Percentiles rank a stretch among this genome's conserved stretches.
Conservation (phyloP, 106 monocot genomes). For the Gastrodia elata region DNA sequence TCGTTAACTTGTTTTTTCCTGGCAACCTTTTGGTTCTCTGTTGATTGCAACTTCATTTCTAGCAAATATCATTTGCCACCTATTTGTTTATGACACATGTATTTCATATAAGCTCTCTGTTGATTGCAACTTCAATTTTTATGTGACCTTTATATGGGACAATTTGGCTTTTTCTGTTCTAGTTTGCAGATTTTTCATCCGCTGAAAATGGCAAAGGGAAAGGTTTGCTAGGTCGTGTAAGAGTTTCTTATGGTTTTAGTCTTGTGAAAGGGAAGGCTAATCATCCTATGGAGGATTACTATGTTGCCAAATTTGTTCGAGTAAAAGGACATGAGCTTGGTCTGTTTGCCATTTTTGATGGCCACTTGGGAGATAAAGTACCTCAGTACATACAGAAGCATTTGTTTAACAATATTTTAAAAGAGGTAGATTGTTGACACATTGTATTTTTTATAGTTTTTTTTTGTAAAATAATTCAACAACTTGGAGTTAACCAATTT, state of each 20-base stretch:
- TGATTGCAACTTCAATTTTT: neutral
- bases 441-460: too few relatives aligned
- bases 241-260: conserved; percentile 57
- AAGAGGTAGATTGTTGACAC: conserved; percentile 34
- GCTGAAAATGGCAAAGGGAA: conserved; percentile 56
- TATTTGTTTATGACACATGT: neutral
- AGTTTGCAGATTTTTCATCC: conserved; percentile 34
- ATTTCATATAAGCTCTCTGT: neutral
- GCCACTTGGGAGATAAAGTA: conserved; percentile 72
- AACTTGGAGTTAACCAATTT: too few relatives aligned
- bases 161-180: conserved; percentile 11
- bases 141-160: neutral
- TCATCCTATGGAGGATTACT: conserved; percentile 92
- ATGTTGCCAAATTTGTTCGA: conserved; percentile 51
- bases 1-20: neutral
- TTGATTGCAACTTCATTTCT: neutral
- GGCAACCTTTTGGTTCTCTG: neutral
- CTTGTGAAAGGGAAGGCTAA: conserved; percentile 70
- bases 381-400: conserved; percentile 70
- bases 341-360: conserved; percentile 80
- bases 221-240: conserved; percentile 25
- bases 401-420: conserved; percentile 71
- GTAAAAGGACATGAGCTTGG: conserved; percentile 53
- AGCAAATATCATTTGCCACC: neutral
- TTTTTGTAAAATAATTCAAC: too few relatives aligned